Percentiles rank a stretch among this genome's conserved stretches.
phyloP scores from a whole-genome alignment of 2,329 filamentous ascomycete species.

The Penicillium expansum region DNA sequence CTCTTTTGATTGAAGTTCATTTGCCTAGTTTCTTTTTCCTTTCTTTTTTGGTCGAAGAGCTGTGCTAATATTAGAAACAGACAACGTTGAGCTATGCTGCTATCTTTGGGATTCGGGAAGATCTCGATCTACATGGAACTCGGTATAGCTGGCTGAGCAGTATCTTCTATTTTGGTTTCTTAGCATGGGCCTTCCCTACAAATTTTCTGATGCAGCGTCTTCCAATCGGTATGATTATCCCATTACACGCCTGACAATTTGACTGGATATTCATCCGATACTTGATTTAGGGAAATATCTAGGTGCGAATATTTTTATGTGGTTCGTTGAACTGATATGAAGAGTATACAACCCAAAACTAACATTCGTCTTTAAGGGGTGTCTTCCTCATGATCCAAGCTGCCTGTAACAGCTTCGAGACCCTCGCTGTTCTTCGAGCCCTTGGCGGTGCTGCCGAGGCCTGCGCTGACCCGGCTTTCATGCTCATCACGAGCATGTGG shows the following conservation, averaged over 20 bases:
- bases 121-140: constrained; percentile 55
- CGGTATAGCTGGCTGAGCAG: constrained; percentile 58
- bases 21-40: neutral
- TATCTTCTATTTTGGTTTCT: constrained; percentile 57
- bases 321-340: constrained; percentile 29
- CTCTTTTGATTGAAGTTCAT: neutral
- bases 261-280: neutral
- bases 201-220: constrained; percentile 54
- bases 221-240: constrained; percentile 44
- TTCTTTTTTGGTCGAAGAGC: neutral
- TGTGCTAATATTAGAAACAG: constrained; percentile 26
- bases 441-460: constrained; percentile 58
- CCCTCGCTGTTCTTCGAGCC: constrained; percentile 56
- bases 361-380: constrained; percentile 32
- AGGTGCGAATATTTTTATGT: constrained; percentile 58
- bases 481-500: constrained; percentile 66
- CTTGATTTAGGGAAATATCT: constrained; percentile 48
- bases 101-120: constrained; percentile 62
- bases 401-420: constrained; percentile 54
- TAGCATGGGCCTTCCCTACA: constrained; percentile 55
- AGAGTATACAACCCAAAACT: neutral
- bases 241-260: neutral
- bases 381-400: constrained; percentile 54
- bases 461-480: constrained; percentile 58
- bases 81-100: constrained; percentile 62